Conservation (phyloP, 2,329 filamentous ascomycete genomes). For the Nemania sp. region DNA sequence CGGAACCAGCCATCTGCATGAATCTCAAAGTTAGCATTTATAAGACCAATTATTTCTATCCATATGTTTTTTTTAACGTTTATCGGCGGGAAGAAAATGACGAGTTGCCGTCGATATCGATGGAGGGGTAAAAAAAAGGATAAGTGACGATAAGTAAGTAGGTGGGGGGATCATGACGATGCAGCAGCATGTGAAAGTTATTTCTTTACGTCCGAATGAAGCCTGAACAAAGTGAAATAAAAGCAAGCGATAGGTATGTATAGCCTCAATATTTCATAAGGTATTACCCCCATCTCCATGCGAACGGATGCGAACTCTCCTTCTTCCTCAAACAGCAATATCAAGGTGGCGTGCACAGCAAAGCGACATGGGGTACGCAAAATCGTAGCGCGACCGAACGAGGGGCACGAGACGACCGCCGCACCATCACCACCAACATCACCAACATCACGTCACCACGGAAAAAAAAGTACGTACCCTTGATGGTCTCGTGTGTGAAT, state of each 20-base stretch:
- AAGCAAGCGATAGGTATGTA: too few relatives aligned
- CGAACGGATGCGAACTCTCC: too few relatives aligned
- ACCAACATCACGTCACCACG: neutral
- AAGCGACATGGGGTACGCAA: neutral
- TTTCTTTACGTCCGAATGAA: too few relatives aligned
- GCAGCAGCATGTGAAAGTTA: too few relatives aligned
- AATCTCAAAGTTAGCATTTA: conserved; percentile 33
- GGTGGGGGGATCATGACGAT: neutral
- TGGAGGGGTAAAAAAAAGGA: neutral
- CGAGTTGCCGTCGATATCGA: too few relatives aligned
- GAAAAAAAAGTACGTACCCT: conserved; percentile 63
- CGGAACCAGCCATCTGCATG: conserved; percentile 97
- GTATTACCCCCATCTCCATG: too few relatives aligned
- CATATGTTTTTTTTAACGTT: neutral
- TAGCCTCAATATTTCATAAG: too few relatives aligned
- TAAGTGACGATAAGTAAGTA: neutral
- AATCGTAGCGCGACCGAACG: conserved; percentile 1
- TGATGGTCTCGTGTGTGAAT: conserved; percentile 68
- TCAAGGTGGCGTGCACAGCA: neutral
- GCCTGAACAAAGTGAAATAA: too few relatives aligned
- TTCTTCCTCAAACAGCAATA: too few relatives aligned
- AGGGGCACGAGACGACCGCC: conserved; percentile 15
- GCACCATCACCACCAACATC: neutral
- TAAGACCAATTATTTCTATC: neutral
- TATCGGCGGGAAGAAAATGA: neutral